These are phyloP conservation scores for Lipomyces lipofer DNA, from an alignment of 805 yeast species.

Conservation along the genomic window DNA sequence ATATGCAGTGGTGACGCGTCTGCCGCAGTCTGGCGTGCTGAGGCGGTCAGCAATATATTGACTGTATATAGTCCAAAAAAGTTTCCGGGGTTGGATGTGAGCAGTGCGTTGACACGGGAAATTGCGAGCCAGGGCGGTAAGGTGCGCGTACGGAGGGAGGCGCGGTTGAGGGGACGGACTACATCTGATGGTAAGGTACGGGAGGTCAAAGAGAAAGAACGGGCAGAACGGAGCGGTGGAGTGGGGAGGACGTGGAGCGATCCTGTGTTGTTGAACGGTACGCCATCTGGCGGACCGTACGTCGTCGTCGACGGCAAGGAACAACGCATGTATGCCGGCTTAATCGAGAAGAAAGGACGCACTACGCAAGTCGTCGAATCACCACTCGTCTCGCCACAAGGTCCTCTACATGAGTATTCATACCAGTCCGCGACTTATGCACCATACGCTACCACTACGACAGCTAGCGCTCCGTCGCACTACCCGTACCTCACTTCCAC, in stretches of 20 bases:
- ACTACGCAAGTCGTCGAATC: too few species aligned
- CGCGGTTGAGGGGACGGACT: slow-evolving; percentile 9
- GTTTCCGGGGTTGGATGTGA: slow-evolving; percentile 40
- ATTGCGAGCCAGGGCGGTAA: slow-evolving; percentile 38
- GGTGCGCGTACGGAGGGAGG: slow-evolving; percentile 39
- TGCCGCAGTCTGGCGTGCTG: slow-evolving; percentile 30
- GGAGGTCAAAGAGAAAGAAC: not conserved
- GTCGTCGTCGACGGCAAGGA: too few species aligned
- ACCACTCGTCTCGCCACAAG: not conserved
- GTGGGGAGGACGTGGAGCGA: too few species aligned
- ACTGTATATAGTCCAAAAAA: slow-evolving; percentile 40
- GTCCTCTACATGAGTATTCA: not conserved
- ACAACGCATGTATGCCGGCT: too few species aligned
- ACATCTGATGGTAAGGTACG: not conserved
- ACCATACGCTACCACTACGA: not conserved
- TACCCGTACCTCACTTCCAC: not conserved
- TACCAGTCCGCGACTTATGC: not conserved
- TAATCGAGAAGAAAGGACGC: too few species aligned
- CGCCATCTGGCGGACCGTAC: too few species aligned
- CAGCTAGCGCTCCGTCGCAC: not conserved
- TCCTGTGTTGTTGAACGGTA: too few species aligned
- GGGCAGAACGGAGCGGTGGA: not conserved
- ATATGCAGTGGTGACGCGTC: slow-evolving; percentile 28
- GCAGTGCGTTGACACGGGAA: slow-evolving; percentile 38
- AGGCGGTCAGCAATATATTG: slow-evolving; percentile 32